Percentiles rank a stretch among this genome's conserved stretches.
These are phyloP conservation scores for Pharus latifolius DNA, from an alignment of 176 grass and related monocot species.

Conservation along the genomic window DNA sequence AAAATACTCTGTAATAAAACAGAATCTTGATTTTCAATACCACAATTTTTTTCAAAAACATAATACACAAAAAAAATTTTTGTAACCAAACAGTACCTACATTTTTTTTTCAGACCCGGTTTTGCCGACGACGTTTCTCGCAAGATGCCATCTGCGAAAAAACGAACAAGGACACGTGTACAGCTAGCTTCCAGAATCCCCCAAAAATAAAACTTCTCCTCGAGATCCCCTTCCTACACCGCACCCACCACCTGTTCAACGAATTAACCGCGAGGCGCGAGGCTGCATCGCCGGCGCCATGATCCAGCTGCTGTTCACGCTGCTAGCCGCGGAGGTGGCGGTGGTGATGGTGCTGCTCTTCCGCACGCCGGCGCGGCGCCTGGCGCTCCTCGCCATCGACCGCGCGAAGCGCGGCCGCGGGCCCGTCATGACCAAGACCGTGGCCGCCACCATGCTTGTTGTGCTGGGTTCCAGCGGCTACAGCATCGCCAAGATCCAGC, in stretches of 20 bases:
- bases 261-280: not conserved
- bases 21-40: too few species aligned
- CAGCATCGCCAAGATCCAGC: slow-evolving; percentile 53
- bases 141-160: too few species aligned
- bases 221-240: not conserved
- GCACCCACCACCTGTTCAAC: not conserved
- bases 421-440: slow-evolving; percentile 40
- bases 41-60: too few species aligned
- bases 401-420: slow-evolving; percentile 46
- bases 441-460: slow-evolving; percentile 46
- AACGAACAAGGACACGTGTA: too few species aligned
- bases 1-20: too few species aligned
- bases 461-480: slow-evolving; percentile 37
- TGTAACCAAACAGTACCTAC: too few species aligned
- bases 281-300: not conserved
- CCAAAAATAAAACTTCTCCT: too few species aligned
- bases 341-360: slow-evolving; percentile 44
- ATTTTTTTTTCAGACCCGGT: too few species aligned
- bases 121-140: too few species aligned
- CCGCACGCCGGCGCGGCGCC: slow-evolving; percentile 36
- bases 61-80: too few species aligned
- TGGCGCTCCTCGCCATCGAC: slow-evolving; percentile 37
- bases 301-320: slow-evolving; percentile 58
- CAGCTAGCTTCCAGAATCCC: too few species aligned
- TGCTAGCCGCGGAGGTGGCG: slow-evolving; percentile 49